Conservation (phyloP, 1,139 yeast species). For the Pichia sp. region DNA sequence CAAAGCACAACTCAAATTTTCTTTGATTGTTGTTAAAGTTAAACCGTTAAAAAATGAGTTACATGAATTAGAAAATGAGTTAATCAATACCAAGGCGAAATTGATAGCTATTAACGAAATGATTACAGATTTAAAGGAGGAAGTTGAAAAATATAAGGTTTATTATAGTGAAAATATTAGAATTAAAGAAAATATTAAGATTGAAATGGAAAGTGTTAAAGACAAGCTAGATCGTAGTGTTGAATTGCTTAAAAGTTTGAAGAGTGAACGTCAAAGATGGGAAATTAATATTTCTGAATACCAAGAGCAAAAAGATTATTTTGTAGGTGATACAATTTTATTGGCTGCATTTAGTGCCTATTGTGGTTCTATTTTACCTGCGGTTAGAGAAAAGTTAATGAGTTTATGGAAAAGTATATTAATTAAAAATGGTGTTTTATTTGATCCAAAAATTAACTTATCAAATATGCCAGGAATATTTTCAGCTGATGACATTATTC, state of each 20-base stretch:
- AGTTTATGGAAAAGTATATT: conserved; percentile 40
- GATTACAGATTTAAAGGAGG: conserved; percentile 66
- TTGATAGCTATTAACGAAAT: conserved; percentile 74
- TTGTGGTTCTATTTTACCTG: conserved; percentile 56
- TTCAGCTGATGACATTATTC: conserved; percentile 35
- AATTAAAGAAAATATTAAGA: conserved; percentile 69
- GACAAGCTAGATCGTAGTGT: conserved; percentile 58
- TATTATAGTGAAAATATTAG: conserved; percentile 69
- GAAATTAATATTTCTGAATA: conserved; percentile 47
- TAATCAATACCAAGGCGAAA: conserved; percentile 57
- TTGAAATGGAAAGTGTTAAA: conserved; percentile 61
- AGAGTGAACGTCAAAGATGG: conserved; percentile 78
- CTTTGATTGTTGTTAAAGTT: conserved; percentile 60
- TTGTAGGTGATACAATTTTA: conserved; percentile 62
- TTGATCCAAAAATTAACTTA: conserved; percentile 31
- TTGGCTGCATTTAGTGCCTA: conserved; percentile 59
- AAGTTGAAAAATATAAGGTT: conserved; percentile 61
- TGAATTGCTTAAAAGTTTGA: conserved; percentile 54
- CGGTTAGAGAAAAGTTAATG: conserved; percentile 36
- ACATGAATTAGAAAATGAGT: conserved; percentile 47
- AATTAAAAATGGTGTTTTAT: conserved; percentile 34
- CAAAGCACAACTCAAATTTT: conserved; percentile 70
- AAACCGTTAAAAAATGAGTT: conserved; percentile 76
- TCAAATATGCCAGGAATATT: conserved; percentile 34
- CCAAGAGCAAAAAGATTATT: conserved; percentile 36